Conservation (phyloP, 1,284 basidiomycete species). For the Athelia psychrophila region DNA sequence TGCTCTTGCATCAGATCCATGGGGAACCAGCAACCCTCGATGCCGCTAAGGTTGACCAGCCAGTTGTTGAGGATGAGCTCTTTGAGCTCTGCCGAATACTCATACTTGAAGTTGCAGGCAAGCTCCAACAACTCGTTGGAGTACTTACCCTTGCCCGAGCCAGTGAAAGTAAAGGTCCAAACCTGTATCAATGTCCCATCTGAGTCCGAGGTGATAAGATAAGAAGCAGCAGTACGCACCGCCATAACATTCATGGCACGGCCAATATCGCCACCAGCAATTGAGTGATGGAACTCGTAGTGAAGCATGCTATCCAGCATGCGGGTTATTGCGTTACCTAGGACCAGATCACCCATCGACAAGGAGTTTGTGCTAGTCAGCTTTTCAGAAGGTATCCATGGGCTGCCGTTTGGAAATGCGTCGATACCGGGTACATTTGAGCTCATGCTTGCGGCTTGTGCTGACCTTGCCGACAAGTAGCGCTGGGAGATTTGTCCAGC, state of each 20-base stretch:
- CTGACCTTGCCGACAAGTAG: no score
- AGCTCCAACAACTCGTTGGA: constrained; percentile 27
- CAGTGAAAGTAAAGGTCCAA: constrained; percentile 25
- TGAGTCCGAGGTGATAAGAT: neutral
- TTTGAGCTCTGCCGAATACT: constrained; percentile 16
- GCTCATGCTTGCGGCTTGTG: no score
- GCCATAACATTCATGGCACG: constrained; percentile 20
- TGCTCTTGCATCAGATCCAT: constrained; percentile 10
- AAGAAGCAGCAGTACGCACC: constrained; percentile 10
- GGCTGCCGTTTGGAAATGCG: no score
- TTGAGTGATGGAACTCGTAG: no score
- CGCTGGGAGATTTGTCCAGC: no score
- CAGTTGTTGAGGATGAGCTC: constrained; percentile 20
- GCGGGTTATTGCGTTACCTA: no score
- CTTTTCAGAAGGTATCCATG: no score
- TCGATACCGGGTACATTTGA: no score
- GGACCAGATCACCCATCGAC: no score
- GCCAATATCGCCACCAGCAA: constrained; percentile 27
- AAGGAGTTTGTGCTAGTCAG: no score
- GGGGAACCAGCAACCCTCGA: constrained; percentile 8
- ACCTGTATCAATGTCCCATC: constrained; percentile 1
- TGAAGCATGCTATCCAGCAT: no score
- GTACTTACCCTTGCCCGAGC: constrained; percentile 24
- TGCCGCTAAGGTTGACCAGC: constrained; percentile 13
- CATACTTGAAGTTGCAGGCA: constrained; percentile 27